phyloP scores from a whole-genome alignment of 225 moss, liverwort and hornwort species.

The Asterella californica region DNA sequence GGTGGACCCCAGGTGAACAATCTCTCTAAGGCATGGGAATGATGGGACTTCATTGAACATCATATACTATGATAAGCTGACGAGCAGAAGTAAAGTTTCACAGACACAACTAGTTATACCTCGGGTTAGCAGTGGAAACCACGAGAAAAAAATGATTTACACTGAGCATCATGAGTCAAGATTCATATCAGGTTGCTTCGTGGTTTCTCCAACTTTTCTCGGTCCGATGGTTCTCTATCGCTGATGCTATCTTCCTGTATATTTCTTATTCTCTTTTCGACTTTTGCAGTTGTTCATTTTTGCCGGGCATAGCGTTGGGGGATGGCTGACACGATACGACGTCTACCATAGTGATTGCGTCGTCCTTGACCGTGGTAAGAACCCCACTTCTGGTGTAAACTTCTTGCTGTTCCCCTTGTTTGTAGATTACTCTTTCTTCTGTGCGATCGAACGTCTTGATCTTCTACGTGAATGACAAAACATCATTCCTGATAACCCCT shows the following conservation, averaged over 20 bases:
- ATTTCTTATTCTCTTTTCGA: background rate
- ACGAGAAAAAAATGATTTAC: too few species aligned
- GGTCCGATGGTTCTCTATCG: too few species aligned
- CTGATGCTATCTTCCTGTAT: background rate
- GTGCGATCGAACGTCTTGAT: too few species aligned
- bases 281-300: conserved; percentile 75
- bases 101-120: background rate
- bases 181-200: too few species aligned
- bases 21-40: background rate
- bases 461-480: too few species aligned
- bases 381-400: background rate
- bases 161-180: too few species aligned
- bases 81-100: background rate
- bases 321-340: conserved; percentile 98
- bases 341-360: conserved; percentile 91
- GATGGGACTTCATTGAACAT: background rate
- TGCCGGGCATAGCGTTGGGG: conserved; percentile 95
- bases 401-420: background rate
- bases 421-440: background rate
- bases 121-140: too few species aligned
- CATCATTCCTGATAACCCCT: too few species aligned
- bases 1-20: conserved; percentile 78
- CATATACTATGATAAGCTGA: background rate
- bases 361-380: conserved; percentile 87
- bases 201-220: too few species aligned